phyloP scores from a whole-genome alignment of 129 eudicot species.

The Scalesia atractyloides region DNA sequence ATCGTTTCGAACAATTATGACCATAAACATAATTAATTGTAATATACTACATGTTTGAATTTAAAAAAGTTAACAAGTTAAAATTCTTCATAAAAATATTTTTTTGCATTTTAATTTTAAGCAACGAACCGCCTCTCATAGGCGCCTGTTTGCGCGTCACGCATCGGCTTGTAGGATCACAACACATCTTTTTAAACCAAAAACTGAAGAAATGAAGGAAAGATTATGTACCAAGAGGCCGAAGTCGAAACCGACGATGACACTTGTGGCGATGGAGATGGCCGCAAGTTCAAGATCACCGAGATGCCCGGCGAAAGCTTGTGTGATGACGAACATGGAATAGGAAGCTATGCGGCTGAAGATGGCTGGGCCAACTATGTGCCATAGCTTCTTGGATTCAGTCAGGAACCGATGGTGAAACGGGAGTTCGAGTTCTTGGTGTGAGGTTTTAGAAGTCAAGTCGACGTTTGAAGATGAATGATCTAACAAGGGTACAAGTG shows the following conservation, averaged over 20 bases:
- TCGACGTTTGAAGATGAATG: conserved; percentile 35
- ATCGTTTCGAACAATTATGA: too few relatives aligned
- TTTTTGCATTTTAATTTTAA: too few relatives aligned
- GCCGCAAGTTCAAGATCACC: conserved; percentile 94
- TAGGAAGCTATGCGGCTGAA: conserved; percentile 67
- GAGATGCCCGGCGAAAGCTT: conserved; percentile 87
- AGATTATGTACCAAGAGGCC: conserved; percentile 61
- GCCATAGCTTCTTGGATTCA: conserved; percentile 85
- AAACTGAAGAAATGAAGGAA: background rate
- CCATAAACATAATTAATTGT: background rate
- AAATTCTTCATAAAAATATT: too few relatives aligned
- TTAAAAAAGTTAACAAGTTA: too few relatives aligned
- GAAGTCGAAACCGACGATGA: conserved; percentile 73
- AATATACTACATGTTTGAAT: too few relatives aligned
- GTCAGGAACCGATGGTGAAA: conserved; percentile 41
- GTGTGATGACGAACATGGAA: conserved; percentile 75
- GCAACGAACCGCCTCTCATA: too few relatives aligned
- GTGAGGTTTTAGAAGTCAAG: background rate
- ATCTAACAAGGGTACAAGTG: conserved; percentile 51
- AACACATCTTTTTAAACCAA: too few relatives aligned
- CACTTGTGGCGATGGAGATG: conserved; percentile 67
- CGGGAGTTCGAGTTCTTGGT: conserved; percentile 15
- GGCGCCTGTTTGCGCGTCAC: too few relatives aligned
- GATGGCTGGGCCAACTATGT: conserved; percentile 79
- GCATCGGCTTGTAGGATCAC: too few relatives aligned